phyloP scores from a whole-genome alignment of 331 rosid genomes.

The Phaseolus coccineus region DNA sequence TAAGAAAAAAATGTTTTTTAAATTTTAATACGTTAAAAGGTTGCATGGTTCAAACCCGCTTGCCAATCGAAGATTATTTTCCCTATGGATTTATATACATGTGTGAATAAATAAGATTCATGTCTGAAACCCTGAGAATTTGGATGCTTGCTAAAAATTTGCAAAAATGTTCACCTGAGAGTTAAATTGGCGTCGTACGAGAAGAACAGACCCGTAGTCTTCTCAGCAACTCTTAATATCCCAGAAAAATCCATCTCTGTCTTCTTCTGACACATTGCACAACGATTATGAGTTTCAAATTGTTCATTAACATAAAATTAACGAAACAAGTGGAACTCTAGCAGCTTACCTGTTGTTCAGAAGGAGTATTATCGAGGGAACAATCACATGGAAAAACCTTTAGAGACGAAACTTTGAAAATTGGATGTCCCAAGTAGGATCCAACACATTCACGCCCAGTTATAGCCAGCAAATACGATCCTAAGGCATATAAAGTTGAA shows the following conservation, averaged over 20 bases:
- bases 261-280: conserved; percentile 68
- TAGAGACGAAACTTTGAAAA: conserved; percentile 66
- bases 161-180: conserved; percentile 63
- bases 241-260: conserved; percentile 78
- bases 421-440: conserved; percentile 80
- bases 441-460: conserved; percentile 68
- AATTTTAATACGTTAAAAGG: neutral
- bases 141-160: conserved; percentile 19
- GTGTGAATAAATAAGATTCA: conserved; percentile 6
- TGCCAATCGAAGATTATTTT: conserved; percentile 2
- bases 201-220: conserved; percentile 77
- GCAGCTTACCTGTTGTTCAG: conserved; percentile 71
- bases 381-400: conserved; percentile 81
- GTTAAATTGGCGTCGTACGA: conserved; percentile 82
- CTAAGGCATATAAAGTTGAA: conserved; percentile 45
- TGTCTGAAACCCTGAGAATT: neutral
- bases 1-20: neutral
- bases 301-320: conserved; percentile 25
- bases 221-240: conserved; percentile 74
- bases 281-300: conserved; percentile 39
- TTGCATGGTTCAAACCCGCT: conserved; percentile 11
- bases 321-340: conserved; percentile 6
- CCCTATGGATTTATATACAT: neutral
- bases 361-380: conserved; percentile 60
- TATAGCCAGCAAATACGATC: conserved; percentile 76